Conservation (phyloP, 1,139 yeast species). For the Candida gigantensis region DNA sequence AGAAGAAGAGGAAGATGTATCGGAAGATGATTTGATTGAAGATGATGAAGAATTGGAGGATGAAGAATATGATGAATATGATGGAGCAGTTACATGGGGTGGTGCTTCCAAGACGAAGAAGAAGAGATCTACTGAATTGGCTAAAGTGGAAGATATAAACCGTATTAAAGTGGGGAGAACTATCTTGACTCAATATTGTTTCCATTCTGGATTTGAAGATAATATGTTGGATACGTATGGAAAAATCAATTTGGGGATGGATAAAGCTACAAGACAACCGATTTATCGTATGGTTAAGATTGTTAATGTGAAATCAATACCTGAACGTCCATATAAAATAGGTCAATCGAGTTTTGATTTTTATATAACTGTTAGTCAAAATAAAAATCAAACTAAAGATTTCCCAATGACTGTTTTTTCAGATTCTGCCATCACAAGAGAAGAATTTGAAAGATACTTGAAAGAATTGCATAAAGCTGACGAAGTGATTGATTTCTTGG, state of each 20-base stretch:
- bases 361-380: constrained; percentile 67
- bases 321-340: constrained; percentile 59
- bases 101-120: constrained; percentile 29
- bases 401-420: constrained; percentile 79
- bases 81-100: constrained; percentile 54
- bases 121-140: constrained; percentile 33
- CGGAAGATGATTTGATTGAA: constrained; percentile 40
- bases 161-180: constrained; percentile 76
- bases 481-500: constrained; percentile 61
- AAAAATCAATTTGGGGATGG: constrained; percentile 75
- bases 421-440: constrained; percentile 66
- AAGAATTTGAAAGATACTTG: constrained; percentile 74
- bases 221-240: constrained; percentile 75
- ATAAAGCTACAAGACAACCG: constrained; percentile 60
- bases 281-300: constrained; percentile 84
- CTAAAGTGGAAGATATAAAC: constrained; percentile 62
- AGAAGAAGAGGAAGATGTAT: constrained; percentile 33
- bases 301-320: constrained; percentile 54
- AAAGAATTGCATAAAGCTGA: constrained; percentile 60
- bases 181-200: constrained; percentile 71
- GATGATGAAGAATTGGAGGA: constrained; percentile 44
- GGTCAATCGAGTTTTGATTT: constrained; percentile 59
- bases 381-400: constrained; percentile 63
- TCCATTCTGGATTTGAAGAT: constrained; percentile 77
- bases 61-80: constrained; percentile 44